Base-by-base conservation (phyloP, 1,284 basidiomycete genomes). In the Melampsora americana region DNA sequence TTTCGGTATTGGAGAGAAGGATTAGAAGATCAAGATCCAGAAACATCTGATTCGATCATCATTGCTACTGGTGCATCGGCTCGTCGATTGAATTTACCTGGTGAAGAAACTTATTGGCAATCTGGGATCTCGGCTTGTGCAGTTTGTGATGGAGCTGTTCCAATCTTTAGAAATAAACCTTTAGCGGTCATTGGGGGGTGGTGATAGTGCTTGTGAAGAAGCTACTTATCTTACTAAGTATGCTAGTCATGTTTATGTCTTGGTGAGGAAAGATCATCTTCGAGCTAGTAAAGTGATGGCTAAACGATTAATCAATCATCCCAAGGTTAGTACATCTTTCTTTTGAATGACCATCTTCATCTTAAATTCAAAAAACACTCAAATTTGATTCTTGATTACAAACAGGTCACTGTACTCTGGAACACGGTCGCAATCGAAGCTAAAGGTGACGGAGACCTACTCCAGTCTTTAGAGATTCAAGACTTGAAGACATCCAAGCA, bases 201-300 rank as follows among this genome's bases (percentile, higher is more conserved):
- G 95, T 81, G 96, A 99, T 84, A 94, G 92, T 75, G 95, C 96
- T 46, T 95, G 94, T n/a, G 95, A 99, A 84, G 95, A 99, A 85
- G 95, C 95, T 28, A 97, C 92, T 32, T 85, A 85, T 80, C 79
- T 85, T 48, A 84, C 84, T 62, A 93, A 95, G 84, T 97, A 95
- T 84, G 94, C 90, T 30, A 94, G 92, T 18, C 92, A 93, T 82
- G 92, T 99, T 59, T 95, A 94, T 84, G 93, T 99, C 53, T 89
- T 99, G 77, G 95, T 99, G 77, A 90, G 96, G 77, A 87, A 92
- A 77, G 88, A 90, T 79, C 94, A 96, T 83, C 88, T 99, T 66
- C 90, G 96, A 50, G 95, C 96, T 14, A 94, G 92, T 62, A 97
- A 96, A 85, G 97, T 99, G 84, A 99, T 99, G 95, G 92, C 92